Evolutionary conservation across 1,284 basidiomycete species (phyloP).

Genomic region (Trametes polyzona): DNA sequence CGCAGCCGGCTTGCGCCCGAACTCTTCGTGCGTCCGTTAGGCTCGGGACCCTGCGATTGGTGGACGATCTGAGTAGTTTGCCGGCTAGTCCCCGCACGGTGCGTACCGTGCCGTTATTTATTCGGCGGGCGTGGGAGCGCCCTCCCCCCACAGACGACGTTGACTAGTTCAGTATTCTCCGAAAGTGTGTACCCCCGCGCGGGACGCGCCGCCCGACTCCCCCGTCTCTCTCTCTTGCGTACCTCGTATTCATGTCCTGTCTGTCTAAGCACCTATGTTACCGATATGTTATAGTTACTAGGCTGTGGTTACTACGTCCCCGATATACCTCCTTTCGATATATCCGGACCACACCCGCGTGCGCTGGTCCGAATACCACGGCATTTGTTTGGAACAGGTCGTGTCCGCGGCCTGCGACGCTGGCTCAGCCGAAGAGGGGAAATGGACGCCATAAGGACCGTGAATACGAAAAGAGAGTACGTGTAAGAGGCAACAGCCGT

Average conservation of each 20-base stretch:
- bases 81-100: conserved; percentile 2
- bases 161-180: conserved; percentile 4
- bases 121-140: conserved; percentile 1
- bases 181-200: too few relatives aligned
- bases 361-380: background rate
- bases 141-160: background rate
- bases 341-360: background rate
- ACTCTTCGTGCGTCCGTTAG: conserved; percentile 3
- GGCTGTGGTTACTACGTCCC: conserved; percentile 8
- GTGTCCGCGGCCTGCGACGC: background rate
- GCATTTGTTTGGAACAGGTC: background rate
- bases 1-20: background rate
- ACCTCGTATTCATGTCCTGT: conserved; percentile 7
- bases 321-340: conserved; percentile 2
- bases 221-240: background rate
- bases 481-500: background rate
- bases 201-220: background rate
- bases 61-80: background rate
- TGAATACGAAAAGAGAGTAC: background rate
- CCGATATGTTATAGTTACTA: conserved; percentile 24
- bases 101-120: conserved; percentile 9
- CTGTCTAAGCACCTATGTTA: conserved; percentile 10
- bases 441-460: background rate
- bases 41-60: conserved; percentile 1
- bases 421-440: background rate